Percentiles rank a stretch among this genome's conserved stretches.
phyloP scores from a whole-genome alignment of 768 basidiomycete species.

The Russula vinacea region DNA sequence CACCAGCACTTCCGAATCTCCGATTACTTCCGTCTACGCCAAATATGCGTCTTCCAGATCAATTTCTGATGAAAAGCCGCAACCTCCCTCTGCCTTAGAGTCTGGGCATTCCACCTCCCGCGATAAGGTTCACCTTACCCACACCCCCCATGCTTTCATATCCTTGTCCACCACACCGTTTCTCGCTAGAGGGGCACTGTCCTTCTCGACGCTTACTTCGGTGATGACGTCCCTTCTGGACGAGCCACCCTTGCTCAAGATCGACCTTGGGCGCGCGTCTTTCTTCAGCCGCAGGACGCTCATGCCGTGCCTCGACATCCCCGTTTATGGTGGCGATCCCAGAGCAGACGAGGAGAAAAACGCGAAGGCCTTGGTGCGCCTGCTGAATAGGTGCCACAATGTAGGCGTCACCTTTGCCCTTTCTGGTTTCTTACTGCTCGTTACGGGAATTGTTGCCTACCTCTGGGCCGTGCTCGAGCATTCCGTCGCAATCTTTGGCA shows the following conservation, averaged over 20 bases:
- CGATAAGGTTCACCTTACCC: not conserved
- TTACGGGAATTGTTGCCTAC: constrained; percentile 23
- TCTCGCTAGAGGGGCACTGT: not conserved
- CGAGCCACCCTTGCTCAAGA: constrained; percentile 20
- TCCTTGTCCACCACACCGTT: constrained; percentile 1
- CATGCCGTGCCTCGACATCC: not conserved
- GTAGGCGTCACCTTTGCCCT: constrained; percentile 22
- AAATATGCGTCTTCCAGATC: constrained; percentile 1
- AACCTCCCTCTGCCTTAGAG: constrained; percentile 17
- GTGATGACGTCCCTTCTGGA: constrained; percentile 10
- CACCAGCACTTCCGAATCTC: not conserved
- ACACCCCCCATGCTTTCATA: not conserved
- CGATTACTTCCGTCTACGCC: constrained; percentile 5
- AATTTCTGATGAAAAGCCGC: not conserved
- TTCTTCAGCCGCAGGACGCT: not conserved
- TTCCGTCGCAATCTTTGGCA: constrained; percentile 26
- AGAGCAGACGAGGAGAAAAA: constrained; percentile 21
- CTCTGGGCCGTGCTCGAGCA: constrained; percentile 22
- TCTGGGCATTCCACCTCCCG: constrained; percentile 10
- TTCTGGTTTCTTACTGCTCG: constrained; percentile 21
- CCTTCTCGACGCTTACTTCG: constrained; percentile 1
- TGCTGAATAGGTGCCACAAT: constrained; percentile 24
- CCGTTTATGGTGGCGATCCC: constrained; percentile 1
- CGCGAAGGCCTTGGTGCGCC: constrained; percentile 14
- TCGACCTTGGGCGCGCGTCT: constrained; percentile 20